Conservation (phyloP, 2,329 filamentous ascomycete species). For the Xylariaceae sp. region DNA sequence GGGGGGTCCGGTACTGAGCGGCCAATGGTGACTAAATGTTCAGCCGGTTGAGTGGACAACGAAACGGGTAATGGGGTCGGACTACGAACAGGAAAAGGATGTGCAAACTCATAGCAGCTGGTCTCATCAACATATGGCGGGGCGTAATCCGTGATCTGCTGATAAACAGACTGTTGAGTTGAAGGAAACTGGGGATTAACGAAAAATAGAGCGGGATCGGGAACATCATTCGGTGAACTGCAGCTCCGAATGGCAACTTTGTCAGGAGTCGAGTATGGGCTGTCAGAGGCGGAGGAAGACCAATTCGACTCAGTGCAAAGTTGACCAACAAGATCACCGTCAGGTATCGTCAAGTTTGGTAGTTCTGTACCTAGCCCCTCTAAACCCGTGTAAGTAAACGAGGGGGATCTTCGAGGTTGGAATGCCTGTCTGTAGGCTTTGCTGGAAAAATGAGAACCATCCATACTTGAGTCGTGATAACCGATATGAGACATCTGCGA, state of each 20-base stretch:
- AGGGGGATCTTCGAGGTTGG: conserved; percentile 30
- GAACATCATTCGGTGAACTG: conserved; percentile 24
- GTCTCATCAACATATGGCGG: conserved; percentile 36
- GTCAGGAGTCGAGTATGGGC: conserved; percentile 42
- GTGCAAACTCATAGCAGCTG: conserved; percentile 32
- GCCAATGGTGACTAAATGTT: conserved; percentile 45
- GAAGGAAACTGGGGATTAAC: conserved; percentile 26
- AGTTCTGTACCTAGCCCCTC: conserved; percentile 18
- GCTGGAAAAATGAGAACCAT: conserved; percentile 23
- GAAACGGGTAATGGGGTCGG: conserved; percentile 42
- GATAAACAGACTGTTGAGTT: conserved; percentile 31
- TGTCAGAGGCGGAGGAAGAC: conserved; percentile 43
- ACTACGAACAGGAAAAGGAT: conserved; percentile 44
- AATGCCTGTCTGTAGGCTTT: conserved; percentile 23
- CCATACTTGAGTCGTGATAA: conserved; percentile 25
- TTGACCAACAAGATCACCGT: conserved; percentile 31
- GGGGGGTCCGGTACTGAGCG: conserved; percentile 36
- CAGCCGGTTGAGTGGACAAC: conserved; percentile 42
- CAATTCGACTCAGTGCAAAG: conserved; percentile 37
- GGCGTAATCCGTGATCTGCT: conserved; percentile 33
- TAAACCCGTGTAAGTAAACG: conserved; percentile 27
- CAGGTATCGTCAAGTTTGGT: conserved; percentile 32
- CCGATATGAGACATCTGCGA: conserved; percentile 21
- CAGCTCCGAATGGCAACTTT: conserved; percentile 17
- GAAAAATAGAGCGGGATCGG: conserved; percentile 25